Conservation (phyloP, 176 grass and related monocot genomes). For the Chloris gayana region DNA sequence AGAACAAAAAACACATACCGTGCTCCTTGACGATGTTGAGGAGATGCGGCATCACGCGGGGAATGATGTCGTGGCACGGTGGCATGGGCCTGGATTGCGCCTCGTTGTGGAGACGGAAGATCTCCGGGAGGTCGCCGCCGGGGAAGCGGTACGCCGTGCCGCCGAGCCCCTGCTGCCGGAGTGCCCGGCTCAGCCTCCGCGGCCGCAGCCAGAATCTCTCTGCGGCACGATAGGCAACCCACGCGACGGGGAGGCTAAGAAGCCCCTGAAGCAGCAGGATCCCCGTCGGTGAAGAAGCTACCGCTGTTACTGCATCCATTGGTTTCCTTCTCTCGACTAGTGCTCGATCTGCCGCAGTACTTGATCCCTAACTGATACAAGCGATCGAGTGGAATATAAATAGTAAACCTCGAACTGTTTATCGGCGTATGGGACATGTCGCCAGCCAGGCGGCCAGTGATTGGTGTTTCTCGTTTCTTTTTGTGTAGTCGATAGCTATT, state of each 20-base stretch:
- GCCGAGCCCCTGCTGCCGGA: constrained; percentile 61
- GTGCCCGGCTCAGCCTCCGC: constrained; percentile 39
- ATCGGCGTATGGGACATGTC: neutral
- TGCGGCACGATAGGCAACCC: neutral
- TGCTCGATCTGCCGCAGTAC: too few species aligned
- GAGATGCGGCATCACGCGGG: constrained; percentile 44
- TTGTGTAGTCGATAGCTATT: neutral
- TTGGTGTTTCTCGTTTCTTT: neutral
- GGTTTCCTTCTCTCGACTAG: neutral
- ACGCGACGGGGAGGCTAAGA: constrained; percentile 21
- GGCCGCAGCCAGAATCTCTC: constrained; percentile 53
- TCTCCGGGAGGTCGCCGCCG: constrained; percentile 53
- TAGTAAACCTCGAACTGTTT: neutral
- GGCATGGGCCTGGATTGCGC: constrained; percentile 59
- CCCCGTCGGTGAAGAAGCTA: neutral
- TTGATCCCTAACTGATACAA: too few species aligned
- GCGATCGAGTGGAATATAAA: neutral
- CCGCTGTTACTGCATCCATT: constrained; percentile 6
- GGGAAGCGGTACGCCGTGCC: constrained; percentile 54
- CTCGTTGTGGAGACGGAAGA: constrained; percentile 43
- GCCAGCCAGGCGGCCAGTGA: neutral
- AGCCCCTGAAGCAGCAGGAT: constrained; percentile 24
- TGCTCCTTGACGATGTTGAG: constrained; percentile 34
- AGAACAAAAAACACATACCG: constrained; percentile 13
- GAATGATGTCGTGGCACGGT: constrained; percentile 50